A percentile compares a stretch with the other conserved stretches of the same genome.
Evolutionary conservation across 1,139 yeast genomes (phyloP).

Genomic region (Yamadazyma conglobata): DNA sequence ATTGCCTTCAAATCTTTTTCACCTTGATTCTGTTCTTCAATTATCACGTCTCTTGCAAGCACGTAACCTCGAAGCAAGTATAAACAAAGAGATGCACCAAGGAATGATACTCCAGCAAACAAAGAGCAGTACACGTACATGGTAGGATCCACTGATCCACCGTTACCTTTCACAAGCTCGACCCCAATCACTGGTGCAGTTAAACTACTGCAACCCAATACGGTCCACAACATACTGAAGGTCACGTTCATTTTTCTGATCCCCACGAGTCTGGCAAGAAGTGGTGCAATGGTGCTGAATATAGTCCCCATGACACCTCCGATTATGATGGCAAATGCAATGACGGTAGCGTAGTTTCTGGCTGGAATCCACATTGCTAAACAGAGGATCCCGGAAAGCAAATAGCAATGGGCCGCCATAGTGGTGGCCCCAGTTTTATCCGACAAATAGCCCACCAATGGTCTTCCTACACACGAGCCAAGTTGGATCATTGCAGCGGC

Average conservation of each 20-base stretch:
- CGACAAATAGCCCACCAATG: conserved; percentile 44
- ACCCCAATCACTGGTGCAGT: conserved; percentile 47
- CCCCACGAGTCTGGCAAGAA: conserved; percentile 31
- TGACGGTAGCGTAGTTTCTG: conserved; percentile 48
- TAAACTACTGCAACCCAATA: conserved; percentile 31
- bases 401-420: conserved; percentile 30
- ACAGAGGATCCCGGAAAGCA: conserved; percentile 34
- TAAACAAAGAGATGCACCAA: conserved; percentile 31
- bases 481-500: conserved; percentile 46
- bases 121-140: conserved; percentile 44
- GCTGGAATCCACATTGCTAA: conserved; percentile 64
- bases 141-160: conserved; percentile 19
- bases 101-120: conserved; percentile 42
- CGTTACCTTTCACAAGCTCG: conserved; percentile 6
- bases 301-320: conserved; percentile 17
- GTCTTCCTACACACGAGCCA: conserved; percentile 39
- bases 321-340: conserved; percentile 15
- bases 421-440: conserved; percentile 47
- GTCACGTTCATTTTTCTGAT: conserved; percentile 34
- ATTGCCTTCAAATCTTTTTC: conserved; percentile 15
- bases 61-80: conserved; percentile 40
- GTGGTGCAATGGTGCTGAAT: conserved; percentile 11
- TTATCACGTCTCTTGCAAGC: conserved; percentile 18
- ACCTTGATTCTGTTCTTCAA: conserved; percentile 5
- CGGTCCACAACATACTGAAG: conserved; percentile 41